Conservation (phyloP, 345 rosid genomes). For the Murraya paniculata region DNA sequence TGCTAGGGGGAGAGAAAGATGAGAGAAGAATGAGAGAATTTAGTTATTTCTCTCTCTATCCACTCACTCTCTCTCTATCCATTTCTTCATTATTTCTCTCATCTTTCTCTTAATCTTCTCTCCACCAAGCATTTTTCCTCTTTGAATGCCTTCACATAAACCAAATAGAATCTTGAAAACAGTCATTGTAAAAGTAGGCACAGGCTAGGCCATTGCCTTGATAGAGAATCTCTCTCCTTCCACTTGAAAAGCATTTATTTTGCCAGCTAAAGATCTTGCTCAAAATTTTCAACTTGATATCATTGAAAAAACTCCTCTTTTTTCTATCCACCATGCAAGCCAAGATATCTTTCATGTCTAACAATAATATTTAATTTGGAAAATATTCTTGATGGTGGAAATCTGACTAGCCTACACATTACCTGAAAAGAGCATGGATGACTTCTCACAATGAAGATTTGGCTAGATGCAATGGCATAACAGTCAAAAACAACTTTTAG, state of each 20-base stretch:
- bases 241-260: not conserved
- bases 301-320: not conserved
- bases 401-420: not conserved
- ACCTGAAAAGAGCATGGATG: not conserved
- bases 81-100: too few species aligned
- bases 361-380: not conserved
- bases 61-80: too few species aligned
- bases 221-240: not conserved
- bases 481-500: too few species aligned
- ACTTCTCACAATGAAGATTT: too few species aligned
- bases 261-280: not conserved
- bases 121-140: too few species aligned
- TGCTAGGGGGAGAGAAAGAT: too few species aligned
- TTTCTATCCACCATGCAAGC: not conserved
- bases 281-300: not conserved
- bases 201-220: not conserved
- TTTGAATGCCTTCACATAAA: not conserved
- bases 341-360: not conserved
- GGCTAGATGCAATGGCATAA: too few species aligned
- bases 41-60: too few species aligned
- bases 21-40: too few species aligned
- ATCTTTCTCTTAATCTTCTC: too few species aligned
- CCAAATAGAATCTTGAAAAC: not conserved
- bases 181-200: not conserved
- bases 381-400: not conserved